Percentiles rank a stretch among this genome's conserved stretches.
Evolutionary conservation across 2,329 filamentous ascomycete species (phyloP).

Genomic region (Exophiala oligosperma): DNA sequence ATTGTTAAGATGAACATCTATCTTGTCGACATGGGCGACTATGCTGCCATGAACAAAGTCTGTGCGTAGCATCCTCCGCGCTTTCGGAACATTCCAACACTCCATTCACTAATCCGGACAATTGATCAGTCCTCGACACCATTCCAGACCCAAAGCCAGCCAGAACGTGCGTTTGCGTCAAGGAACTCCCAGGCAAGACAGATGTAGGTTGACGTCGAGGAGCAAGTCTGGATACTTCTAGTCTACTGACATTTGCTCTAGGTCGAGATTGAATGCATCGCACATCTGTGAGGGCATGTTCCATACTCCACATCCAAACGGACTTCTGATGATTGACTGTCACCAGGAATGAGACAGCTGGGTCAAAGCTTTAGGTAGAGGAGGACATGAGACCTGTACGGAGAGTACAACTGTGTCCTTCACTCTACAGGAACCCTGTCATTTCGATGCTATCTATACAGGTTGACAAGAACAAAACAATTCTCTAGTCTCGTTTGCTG

Average conservation of each 20-base stretch:
- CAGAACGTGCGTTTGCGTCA: slow-evolving; percentile 30
- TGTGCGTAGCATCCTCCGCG: slow-evolving; percentile 47
- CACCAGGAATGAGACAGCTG: slow-evolving; percentile 7
- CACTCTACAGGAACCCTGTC: neutral
- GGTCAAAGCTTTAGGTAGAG: slow-evolving; percentile 18
- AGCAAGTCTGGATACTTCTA: neutral
- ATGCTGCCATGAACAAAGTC: slow-evolving; percentile 76
- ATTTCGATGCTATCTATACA: neutral
- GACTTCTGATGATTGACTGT: neutral
- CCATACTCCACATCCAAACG: neutral
- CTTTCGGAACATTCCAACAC: slow-evolving; percentile 7
- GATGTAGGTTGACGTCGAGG: slow-evolving; percentile 20
- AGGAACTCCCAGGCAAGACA: slow-evolving; percentile 28
- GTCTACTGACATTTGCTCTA: slow-evolving; percentile 7
- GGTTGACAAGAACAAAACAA: neutral
- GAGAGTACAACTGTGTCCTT: neutral
- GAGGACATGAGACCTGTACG: neutral
- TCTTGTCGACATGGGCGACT: slow-evolving; percentile 65
- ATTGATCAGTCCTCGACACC: slow-evolving; percentile 19
- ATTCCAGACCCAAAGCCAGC: slow-evolving; percentile 29
- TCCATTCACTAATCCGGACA: slow-evolving; percentile 9
- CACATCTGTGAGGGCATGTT: slow-evolving; percentile 27
- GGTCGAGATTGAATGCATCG: slow-evolving; percentile 31
- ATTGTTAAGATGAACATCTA: slow-evolving; percentile 66
- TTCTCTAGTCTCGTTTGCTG: neutral